A percentile compares a stretch with the other conserved stretches of the same genome.
phyloP scores from a whole-genome alignment of 2,329 filamentous ascomycete genomes.

The Eutypa lata region DNA sequence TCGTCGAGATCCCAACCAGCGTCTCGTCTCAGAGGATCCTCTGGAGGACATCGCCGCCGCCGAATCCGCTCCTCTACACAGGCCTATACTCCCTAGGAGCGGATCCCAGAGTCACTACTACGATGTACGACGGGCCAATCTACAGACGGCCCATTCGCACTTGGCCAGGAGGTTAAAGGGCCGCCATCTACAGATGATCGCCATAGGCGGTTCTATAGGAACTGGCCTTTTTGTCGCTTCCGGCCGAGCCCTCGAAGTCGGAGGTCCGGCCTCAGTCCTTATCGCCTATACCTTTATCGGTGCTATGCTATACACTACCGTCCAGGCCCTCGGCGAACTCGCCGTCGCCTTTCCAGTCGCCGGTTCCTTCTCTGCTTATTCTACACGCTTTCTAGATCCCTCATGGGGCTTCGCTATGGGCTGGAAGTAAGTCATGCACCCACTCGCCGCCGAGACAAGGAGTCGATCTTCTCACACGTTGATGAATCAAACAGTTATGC shows the following conservation, averaged over 20 bases:
- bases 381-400: conserved; percentile 86
- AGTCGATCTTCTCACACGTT: not conserved
- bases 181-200: conserved; percentile 94
- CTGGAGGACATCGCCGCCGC: conserved; percentile 28
- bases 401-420: conserved; percentile 96
- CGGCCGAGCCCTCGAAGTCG: conserved; percentile 64
- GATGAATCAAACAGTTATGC: conserved; percentile 60
- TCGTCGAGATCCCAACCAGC: conserved; percentile 54
- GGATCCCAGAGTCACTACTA: conserved; percentile 43
- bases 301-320: conserved; percentile 85
- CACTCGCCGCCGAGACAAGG: too few species aligned
- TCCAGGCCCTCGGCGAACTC: conserved; percentile 88
- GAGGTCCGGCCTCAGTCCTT: conserved; percentile 75
- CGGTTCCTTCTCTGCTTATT: conserved; percentile 88
- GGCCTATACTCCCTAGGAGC: conserved; percentile 24
- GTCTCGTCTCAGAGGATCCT: conserved; percentile 44
- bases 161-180: conserved; percentile 76
- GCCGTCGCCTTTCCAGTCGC: conserved; percentile 87
- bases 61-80: conserved; percentile 24
- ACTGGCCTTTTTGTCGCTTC: conserved; percentile 87
- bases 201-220: conserved; percentile 87
- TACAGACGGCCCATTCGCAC: conserved; percentile 73
- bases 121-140: conserved; percentile 55
- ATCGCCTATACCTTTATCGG: conserved; percentile 79
- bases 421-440: conserved; percentile 80